Conservation (phyloP, 169 alveolate species). For the Plasmodium sp. region DNA sequence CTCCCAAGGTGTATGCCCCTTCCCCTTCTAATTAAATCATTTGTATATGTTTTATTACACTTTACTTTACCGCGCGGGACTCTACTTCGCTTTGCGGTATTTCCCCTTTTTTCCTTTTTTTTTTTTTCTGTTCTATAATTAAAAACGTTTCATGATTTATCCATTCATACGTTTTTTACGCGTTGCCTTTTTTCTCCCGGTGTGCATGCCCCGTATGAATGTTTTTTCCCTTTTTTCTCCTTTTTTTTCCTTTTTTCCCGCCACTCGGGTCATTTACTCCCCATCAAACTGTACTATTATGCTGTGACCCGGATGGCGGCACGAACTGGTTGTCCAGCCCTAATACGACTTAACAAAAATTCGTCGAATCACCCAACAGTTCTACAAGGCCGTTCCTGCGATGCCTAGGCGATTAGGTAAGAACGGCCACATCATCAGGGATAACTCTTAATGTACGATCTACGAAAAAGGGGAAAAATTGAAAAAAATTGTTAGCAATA, state of each 20-base stretch:
- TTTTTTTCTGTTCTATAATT: background rate
- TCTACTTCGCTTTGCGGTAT: background rate
- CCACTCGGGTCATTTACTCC: background rate
- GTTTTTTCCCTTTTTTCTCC: background rate
- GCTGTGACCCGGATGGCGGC: background rate
- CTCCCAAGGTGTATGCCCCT: background rate
- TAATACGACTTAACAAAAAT: background rate
- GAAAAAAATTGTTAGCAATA: background rate
- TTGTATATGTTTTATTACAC: background rate
- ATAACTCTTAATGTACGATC: background rate
- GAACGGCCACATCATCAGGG: background rate
- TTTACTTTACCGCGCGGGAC: background rate
- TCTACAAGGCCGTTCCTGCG: background rate
- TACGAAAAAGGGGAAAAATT: background rate
- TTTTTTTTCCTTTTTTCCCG: background rate
- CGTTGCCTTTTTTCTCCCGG: background rate
- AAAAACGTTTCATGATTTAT: background rate
- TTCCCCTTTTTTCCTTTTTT: background rate
- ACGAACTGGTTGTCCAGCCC: background rate
- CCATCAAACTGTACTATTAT: background rate
- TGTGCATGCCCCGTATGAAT: background rate
- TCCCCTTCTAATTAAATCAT: background rate
- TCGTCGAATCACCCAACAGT: background rate
- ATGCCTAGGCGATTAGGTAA: background rate
- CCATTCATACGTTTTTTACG: background rate